Evolutionary conservation across 2,329 filamentous ascomycete genomes (phyloP).

Genomic region (Penicillium sp.): DNA sequence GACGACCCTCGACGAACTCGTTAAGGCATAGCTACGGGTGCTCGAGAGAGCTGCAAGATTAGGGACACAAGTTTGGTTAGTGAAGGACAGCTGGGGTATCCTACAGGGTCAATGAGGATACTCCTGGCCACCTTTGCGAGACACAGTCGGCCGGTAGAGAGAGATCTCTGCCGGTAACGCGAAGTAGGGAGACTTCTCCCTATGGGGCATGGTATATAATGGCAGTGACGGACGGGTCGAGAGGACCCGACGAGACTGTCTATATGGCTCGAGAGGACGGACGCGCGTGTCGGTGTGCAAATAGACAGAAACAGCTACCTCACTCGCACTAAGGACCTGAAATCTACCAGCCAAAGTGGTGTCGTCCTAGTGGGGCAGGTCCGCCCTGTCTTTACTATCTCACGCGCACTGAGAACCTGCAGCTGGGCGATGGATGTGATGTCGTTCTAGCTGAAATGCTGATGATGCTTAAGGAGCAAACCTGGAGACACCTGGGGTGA

Average conservation of each 20-base stretch:
- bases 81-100: slow-evolving; percentile 2
- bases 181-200: too few relatives aligned
- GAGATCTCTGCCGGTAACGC: too few relatives aligned
- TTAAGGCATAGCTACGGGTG: slow-evolving; percentile 5
- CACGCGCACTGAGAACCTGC: background rate
- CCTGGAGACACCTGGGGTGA: too few relatives aligned
- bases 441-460: too few relatives aligned
- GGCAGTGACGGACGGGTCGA: background rate
- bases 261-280: slow-evolving; percentile 4
- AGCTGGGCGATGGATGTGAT: too few relatives aligned
- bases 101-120: slow-evolving; percentile 1
- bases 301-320: background rate
- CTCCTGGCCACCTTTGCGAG: background rate
- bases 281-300: slow-evolving; percentile 3
- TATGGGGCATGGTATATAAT: too few relatives aligned
- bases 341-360: too few relatives aligned
- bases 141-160: too few relatives aligned
- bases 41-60: slow-evolving; percentile 3
- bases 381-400: too few relatives aligned
- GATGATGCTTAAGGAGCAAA: too few relatives aligned
- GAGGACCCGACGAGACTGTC: slow-evolving; percentile 1
- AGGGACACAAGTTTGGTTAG: slow-evolving; percentile 4
- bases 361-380: too few relatives aligned
- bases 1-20: slow-evolving; percentile 9
- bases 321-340: too few relatives aligned